Evolutionary conservation across 371 early-diverging fungal genomes (phyloP).

Genomic region (Actinomortierella ambigua): DNA sequence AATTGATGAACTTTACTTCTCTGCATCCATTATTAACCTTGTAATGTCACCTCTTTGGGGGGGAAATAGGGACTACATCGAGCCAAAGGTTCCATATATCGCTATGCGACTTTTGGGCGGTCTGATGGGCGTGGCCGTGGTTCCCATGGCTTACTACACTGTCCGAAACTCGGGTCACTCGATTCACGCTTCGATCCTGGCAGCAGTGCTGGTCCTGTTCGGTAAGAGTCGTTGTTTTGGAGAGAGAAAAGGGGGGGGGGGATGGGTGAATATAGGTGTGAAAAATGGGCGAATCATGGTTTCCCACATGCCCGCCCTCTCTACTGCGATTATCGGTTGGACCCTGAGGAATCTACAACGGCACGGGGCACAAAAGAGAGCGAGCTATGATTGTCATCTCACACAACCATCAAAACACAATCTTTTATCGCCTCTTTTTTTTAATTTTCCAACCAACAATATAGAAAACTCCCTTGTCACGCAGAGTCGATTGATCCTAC

Average conservation of each 20-base stretch:
- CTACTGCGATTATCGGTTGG: too few relatives aligned
- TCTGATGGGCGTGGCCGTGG: constrained; percentile 72
- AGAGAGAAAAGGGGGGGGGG: too few relatives aligned
- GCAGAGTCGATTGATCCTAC: constrained; percentile 87
- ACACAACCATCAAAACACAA: too few relatives aligned
- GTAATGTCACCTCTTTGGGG: too few relatives aligned
- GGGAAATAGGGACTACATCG: constrained; percentile 62
- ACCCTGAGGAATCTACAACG: too few relatives aligned
- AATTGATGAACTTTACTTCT: too few relatives aligned
- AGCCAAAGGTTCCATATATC: constrained; percentile 79
- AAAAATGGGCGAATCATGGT: not conserved
- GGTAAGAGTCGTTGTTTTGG: constrained; percentile 50
- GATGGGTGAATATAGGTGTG: too few relatives aligned
- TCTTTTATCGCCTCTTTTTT: not conserved
- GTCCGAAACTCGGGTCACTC: constrained; percentile 78
- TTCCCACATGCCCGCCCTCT: too few relatives aligned
- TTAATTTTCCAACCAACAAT: not conserved
- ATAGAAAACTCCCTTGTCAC: constrained; percentile 89
- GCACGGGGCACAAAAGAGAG: too few relatives aligned
- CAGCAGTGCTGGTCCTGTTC: constrained; percentile 71
- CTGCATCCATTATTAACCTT: too few relatives aligned
- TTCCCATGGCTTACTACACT: constrained; percentile 84
- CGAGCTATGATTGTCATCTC: too few relatives aligned
- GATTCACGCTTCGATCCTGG: constrained; percentile 66
- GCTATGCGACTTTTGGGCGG: constrained; percentile 83